Percentiles rank a stretch among this genome's conserved stretches.
Conservation (phyloP, 2,329 filamentous ascomycete species). For the Lecanosticta acicola region DNA sequence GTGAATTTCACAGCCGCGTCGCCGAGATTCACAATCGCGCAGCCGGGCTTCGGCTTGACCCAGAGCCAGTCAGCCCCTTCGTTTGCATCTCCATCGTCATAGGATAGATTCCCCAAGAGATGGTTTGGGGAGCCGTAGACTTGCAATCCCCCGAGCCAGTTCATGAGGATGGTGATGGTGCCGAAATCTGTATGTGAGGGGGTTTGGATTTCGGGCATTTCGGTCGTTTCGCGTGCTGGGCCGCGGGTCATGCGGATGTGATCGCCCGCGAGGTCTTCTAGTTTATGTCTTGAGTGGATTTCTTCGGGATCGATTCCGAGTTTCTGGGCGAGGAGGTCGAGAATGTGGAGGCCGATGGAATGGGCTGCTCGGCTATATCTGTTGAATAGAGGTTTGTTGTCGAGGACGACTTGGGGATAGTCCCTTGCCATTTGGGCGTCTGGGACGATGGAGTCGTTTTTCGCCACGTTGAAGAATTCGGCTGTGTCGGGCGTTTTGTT, state of each 20-base stretch:
- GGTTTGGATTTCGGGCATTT: conserved; percentile 34
- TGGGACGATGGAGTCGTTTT: conserved; percentile 48
- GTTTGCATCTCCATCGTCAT: conserved; percentile 16
- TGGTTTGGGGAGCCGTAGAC: conserved; percentile 32
- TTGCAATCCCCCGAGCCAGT: conserved; percentile 52
- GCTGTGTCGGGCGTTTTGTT: conserved; percentile 48
- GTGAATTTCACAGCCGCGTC: conserved; percentile 46
- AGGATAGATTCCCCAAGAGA: conserved; percentile 16
- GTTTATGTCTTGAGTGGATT: conserved; percentile 41
- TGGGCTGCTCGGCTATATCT: conserved; percentile 46
- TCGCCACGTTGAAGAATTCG: conserved; percentile 53
- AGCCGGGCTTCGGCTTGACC: conserved; percentile 47
- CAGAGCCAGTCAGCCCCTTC: conserved; percentile 44
- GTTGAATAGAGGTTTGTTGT: conserved; percentile 31
- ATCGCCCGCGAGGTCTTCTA: conserved; percentile 42
- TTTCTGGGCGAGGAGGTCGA: conserved; percentile 42
- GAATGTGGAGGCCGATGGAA: conserved; percentile 42
- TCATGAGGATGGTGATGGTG: conserved; percentile 53
- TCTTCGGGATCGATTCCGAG: conserved; percentile 41
- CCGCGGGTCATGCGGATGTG: conserved; percentile 50
- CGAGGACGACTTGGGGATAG: conserved; percentile 26
- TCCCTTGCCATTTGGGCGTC: conserved; percentile 26
- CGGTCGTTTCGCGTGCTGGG: conserved; percentile 38
- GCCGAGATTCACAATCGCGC: conserved; percentile 46
- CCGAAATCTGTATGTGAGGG: conserved; percentile 52